Percentiles rank a stretch among this genome's conserved stretches.
These are phyloP conservation scores for Cystoderma amianthinum DNA, from an alignment of 768 basidiomycete species.

Conservation along the genomic window DNA sequence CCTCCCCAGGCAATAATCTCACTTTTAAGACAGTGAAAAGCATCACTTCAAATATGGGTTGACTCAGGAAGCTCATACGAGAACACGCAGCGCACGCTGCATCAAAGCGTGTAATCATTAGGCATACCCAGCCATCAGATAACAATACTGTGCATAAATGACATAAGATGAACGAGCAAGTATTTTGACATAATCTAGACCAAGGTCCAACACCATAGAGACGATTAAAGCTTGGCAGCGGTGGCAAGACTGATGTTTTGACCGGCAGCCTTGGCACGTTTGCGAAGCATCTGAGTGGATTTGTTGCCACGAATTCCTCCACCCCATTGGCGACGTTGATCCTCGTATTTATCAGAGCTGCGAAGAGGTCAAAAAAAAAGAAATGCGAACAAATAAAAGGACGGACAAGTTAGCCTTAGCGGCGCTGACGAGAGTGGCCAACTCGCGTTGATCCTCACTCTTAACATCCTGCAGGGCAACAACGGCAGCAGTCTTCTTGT, in stretches of 20 bases:
- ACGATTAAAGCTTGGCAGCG: constrained; percentile 61
- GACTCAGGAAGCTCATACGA: not conserved
- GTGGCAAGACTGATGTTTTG: constrained; percentile 46
- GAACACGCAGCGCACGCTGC: not conserved
- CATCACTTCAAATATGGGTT: not conserved
- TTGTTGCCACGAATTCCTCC: constrained; percentile 95
- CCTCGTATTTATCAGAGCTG: constrained; percentile 91
- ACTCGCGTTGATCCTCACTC: constrained; percentile 90
- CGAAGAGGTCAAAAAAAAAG: constrained; percentile 4
- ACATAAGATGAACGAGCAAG: not conserved
- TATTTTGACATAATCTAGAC: not conserved
- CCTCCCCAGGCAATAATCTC: too few species aligned
- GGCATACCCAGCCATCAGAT: not conserved
- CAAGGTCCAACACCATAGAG: not conserved
- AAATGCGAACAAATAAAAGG: not conserved
- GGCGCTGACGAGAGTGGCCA: constrained; percentile 87
- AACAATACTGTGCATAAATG: not conserved
- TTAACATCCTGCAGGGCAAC: constrained; percentile 90
- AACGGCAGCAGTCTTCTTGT: constrained; percentile 97
- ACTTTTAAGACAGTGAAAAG: not conserved
- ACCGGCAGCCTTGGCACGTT: constrained; percentile 90
- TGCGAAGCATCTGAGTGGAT: constrained; percentile 87
- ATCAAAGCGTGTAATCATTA: not conserved
- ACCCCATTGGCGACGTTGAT: constrained; percentile 88
- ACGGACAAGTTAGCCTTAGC: constrained; percentile 97